These are phyloP conservation scores for Ceratobasidium sp. DNA, from an alignment of 1,284 basidiomycete genomes.

Conservation along the genomic window DNA sequence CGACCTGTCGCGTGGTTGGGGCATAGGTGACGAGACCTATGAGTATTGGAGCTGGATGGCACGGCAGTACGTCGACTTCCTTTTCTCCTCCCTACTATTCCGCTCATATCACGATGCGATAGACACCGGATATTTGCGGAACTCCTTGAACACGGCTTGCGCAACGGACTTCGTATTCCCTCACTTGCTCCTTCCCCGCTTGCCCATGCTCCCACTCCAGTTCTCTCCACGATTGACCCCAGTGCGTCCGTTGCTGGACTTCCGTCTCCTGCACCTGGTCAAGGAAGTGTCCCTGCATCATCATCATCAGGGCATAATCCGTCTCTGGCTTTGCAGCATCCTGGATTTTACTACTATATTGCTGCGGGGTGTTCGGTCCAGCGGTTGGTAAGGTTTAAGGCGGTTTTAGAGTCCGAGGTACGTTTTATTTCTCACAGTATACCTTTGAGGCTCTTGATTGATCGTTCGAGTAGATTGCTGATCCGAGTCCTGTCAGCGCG, in stretches of 20 bases:
- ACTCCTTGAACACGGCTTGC: conserved; percentile 84
- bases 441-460: not conserved
- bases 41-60: conserved; percentile 98
- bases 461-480: conserved; percentile 21
- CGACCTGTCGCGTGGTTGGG: conserved; percentile 93
- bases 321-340: conserved; percentile 78
- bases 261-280: not conserved
- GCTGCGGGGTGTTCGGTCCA: conserved; percentile 87
- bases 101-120: not conserved
- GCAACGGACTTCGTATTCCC: conserved; percentile 77
- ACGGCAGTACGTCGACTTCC: conserved; percentile 78
- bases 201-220: conserved; percentile 46
- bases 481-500: conserved; percentile 43
- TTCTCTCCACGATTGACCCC: conserved; percentile 46
- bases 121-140: conserved; percentile 91
- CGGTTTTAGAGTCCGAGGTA: conserved; percentile 72
- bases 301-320: conserved; percentile 56
- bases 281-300: not conserved
- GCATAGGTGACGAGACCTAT: conserved; percentile 96
- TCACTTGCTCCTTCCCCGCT: conserved; percentile 61
- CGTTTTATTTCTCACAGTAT: conserved; percentile 49
- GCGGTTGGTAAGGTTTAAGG: conserved; percentile 76
- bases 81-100: conserved; percentile 9
- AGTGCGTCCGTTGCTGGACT: conserved; percentile 60
- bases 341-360: conserved; percentile 92